These are phyloP conservation scores for Citrus unshiu DNA, from an alignment of 345 rosid genomes.

Conservation along the genomic window DNA sequence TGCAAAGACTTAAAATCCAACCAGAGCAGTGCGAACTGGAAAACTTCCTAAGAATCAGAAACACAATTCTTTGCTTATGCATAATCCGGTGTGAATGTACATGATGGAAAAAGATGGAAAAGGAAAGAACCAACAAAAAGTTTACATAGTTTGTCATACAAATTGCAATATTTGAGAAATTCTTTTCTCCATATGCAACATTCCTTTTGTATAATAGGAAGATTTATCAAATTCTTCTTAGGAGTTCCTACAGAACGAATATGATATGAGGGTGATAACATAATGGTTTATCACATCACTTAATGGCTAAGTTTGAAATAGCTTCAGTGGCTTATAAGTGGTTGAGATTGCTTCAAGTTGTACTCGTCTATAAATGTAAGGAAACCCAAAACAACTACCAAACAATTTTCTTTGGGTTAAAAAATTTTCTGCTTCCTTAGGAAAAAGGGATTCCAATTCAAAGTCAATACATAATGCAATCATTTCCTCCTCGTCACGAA, in stretches of 20 bases:
- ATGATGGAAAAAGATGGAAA: background rate
- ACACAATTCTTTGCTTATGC: background rate
- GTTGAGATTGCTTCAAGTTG: background rate
- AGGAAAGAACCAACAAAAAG: background rate
- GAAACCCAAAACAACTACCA: background rate
- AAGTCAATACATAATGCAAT: background rate
- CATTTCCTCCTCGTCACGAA: background rate
- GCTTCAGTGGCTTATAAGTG: background rate
- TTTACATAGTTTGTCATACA: background rate
- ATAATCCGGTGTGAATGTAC: background rate
- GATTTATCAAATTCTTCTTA: background rate
- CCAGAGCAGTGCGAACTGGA: background rate
- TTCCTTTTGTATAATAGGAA: background rate
- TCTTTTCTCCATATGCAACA: background rate
- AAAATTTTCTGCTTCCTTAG: background rate
- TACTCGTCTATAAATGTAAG: background rate
- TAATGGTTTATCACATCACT: background rate
- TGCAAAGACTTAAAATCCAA: constrained; percentile 1
- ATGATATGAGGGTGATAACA: background rate
- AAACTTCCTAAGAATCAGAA: background rate
- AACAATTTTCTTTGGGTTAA: background rate
- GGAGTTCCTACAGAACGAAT: background rate
- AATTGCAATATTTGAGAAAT: background rate
- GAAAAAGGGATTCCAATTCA: background rate
- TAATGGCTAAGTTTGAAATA: background rate